phyloP scores from a whole-genome alignment of 768 basidiomycete genomes.

The Suillus spraguei region DNA sequence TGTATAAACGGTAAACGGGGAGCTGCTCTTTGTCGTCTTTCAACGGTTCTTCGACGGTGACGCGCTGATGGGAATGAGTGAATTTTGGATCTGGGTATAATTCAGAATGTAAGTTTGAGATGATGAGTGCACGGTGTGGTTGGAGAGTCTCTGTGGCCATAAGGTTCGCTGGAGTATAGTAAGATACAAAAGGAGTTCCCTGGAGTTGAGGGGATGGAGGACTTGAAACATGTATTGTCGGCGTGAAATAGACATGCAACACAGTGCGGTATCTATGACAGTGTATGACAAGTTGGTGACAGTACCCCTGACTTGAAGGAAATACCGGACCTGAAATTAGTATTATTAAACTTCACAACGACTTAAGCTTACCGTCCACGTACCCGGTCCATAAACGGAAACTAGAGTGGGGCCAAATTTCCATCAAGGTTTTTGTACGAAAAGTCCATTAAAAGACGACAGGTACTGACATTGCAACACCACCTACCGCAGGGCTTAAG shows the following conservation, averaged over 20 bases:
- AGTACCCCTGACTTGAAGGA: no score
- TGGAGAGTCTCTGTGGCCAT: background rate
- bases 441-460: no score
- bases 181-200: background rate
- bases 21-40: background rate
- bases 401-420: no score
- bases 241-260: no score
- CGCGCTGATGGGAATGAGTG: background rate
- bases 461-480: no score
- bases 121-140: background rate
- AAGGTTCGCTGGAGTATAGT: background rate
- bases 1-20: constrained; percentile 63
- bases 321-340: no score
- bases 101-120: background rate
- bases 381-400: no score
- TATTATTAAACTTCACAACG: no score
- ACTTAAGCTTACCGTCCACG: no score
- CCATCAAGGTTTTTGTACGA: no score
- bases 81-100: background rate
- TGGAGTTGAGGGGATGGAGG: background rate
- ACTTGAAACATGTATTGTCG: background rate
- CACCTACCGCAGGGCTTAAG: no score
- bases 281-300: no score
- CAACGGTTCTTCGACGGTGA: background rate
- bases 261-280: background rate